These are phyloP conservation scores for Sphagnum fallax DNA, from an alignment of 228 moss, liverwort and hornwort genomes.

Conservation along the genomic window DNA sequence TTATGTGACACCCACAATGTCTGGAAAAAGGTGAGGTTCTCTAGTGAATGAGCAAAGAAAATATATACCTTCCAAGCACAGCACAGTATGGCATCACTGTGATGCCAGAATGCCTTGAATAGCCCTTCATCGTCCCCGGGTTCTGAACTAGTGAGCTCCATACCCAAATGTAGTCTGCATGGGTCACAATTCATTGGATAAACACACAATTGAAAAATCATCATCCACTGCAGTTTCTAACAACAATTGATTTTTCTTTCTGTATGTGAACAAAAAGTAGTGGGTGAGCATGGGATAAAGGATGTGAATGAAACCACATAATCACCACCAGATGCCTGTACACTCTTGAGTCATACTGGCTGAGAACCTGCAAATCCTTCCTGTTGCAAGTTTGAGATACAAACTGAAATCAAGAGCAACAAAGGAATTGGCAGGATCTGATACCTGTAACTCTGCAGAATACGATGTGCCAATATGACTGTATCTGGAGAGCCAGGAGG, in stretches of 20 bases:
- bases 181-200: not conserved
- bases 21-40: no score
- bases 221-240: not conserved
- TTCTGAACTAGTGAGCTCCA: constrained; percentile 53
- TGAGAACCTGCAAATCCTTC: no score
- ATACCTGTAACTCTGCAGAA: constrained; percentile 68
- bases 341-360: no score
- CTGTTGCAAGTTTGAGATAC: no score
- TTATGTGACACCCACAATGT: no score
- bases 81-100: constrained; percentile 21
- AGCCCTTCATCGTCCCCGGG: constrained; percentile 45
- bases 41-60: no score
- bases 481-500: constrained; percentile 68
- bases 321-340: no score
- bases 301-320: not conserved
- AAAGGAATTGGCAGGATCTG: not conserved
- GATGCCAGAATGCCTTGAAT: constrained; percentile 65
- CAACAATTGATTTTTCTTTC: not conserved
- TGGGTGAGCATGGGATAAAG: not conserved
- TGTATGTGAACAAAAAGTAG: not conserved
- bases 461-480: constrained; percentile 44
- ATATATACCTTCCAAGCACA: constrained; percentile 25
- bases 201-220: not conserved
- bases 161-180: constrained; percentile 50
- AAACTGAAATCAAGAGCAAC: not conserved